Percentiles rank a stretch among this genome's conserved stretches.
These are phyloP conservation scores for Suillus decipiens DNA, from an alignment of 768 basidiomycete genomes.

Conservation along the genomic window DNA sequence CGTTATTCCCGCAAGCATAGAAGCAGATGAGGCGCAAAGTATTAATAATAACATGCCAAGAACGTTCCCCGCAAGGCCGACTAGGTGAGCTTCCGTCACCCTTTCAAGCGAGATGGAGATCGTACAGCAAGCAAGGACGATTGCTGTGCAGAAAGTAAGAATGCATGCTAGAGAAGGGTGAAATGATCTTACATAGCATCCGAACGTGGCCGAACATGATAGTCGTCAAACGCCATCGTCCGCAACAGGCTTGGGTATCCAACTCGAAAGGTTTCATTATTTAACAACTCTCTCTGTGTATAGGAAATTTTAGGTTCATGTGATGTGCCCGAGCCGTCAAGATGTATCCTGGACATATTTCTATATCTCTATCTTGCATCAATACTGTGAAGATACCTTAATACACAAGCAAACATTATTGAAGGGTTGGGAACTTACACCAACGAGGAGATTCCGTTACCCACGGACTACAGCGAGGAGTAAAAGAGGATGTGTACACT, in stretches of 20 bases:
- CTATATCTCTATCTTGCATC: background rate
- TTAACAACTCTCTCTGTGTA: no score
- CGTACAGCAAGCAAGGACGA: background rate
- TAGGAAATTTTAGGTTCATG: no score
- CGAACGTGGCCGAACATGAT: background rate
- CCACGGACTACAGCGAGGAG: background rate
- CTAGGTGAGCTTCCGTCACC: background rate
- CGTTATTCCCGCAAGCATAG: constrained; percentile 8
- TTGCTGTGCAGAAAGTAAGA: background rate
- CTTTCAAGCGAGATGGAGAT: background rate
- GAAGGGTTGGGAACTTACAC: background rate
- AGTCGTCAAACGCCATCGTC: no score
- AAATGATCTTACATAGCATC: background rate
- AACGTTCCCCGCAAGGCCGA: background rate
- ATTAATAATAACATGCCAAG: constrained; percentile 8
- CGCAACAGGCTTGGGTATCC: no score
- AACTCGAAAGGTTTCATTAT: no score
- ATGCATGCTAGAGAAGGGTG: background rate
- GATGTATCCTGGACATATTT: background rate
- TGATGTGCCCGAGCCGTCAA: background rate
- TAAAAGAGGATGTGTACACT: background rate
- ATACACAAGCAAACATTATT: background rate
- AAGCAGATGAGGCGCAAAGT: constrained; percentile 10
- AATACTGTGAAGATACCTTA: background rate
- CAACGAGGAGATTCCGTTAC: background rate